Percentiles rank a stretch among this genome's conserved stretches.
phyloP scores from a whole-genome alignment of 768 basidiomycete genomes.

The Rhodotorula toruloides region DNA sequence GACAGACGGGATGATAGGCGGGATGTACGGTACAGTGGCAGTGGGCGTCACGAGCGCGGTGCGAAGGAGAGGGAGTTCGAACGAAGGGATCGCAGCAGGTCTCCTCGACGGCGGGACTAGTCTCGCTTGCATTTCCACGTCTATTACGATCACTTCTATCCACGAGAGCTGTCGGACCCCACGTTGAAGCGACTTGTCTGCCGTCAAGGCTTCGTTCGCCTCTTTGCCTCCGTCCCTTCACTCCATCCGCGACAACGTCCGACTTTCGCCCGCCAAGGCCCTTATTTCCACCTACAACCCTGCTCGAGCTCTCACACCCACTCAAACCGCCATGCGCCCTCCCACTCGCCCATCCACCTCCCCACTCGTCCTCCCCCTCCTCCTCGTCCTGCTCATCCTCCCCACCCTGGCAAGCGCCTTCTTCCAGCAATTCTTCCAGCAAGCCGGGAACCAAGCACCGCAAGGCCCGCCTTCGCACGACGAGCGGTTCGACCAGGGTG shows the following conservation, averaged over 20 bases:
- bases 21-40: background rate
- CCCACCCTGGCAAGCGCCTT: constrained; percentile 7
- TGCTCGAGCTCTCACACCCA: background rate
- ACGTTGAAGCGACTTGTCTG: no score
- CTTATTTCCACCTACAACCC: background rate
- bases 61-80: background rate
- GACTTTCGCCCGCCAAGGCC: no score
- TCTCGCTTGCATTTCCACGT: background rate
- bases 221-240: no score
- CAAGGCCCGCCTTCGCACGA: background rate
- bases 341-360: background rate
- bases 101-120: background rate
- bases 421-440: constrained; percentile 34
- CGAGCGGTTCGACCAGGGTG: constrained; percentile 6
- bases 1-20: background rate
- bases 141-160: no score
- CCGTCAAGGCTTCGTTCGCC: no score
- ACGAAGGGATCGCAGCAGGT: background rate
- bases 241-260: no score
- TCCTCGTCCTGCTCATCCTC: background rate
- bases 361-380: background rate
- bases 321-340: background rate
- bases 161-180: no score
- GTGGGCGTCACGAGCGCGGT: background rate
- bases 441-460: background rate